Evolutionary conservation across 2,329 filamentous ascomycete genomes (phyloP), one percentile per base, ranked within the genome.

Genomic region (Corniculantispora saksenae): DNA sequence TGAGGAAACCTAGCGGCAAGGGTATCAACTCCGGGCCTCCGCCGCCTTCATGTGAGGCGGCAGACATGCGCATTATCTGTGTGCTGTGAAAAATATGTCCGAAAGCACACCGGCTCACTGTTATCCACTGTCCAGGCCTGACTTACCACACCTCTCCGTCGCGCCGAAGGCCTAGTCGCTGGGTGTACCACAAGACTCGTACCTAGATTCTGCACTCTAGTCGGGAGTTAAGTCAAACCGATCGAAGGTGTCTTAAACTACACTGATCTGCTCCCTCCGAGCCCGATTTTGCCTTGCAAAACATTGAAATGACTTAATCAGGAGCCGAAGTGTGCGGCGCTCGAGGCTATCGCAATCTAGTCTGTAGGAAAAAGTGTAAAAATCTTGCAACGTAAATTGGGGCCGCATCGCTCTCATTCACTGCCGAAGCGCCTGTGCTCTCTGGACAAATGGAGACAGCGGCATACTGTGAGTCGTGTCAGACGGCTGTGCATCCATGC

Each of bases 1-100:
- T 62, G 60, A 62, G 50, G 25, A 23, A 35, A 27, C 25, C 23
- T 23, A 38, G 48, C 19, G 60, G 50, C 45, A 47, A 38, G 50
- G 4, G 54, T 38, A 32, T 55, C 50, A 32, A 47, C 40, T 55
- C 50, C 32, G 50, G 54, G n/a, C 25, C 38, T 62, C 60, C 60
- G 50, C 19, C 25, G n/a, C 13, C 40, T 58, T 64, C 54, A 64
- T 64, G 62, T 64, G 62, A 64, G 62, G 62, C 47, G 21, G 3
- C 19, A 23, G 43, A 29, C 19, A 64, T 59, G 62, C 62, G 57
- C 29, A 64, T 38, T 53, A 17, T 9, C n/a, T 29, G 23, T 23
- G 25, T 62, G 60, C 50, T 45, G 17, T 35, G 60, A 21, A 47
- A 55, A 35, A 55, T 27, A 19, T 27, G 50, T 45, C 50, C n/a